Conservation (phyloP, 1,139 yeast species). For the Kodamaea plutei region DNA sequence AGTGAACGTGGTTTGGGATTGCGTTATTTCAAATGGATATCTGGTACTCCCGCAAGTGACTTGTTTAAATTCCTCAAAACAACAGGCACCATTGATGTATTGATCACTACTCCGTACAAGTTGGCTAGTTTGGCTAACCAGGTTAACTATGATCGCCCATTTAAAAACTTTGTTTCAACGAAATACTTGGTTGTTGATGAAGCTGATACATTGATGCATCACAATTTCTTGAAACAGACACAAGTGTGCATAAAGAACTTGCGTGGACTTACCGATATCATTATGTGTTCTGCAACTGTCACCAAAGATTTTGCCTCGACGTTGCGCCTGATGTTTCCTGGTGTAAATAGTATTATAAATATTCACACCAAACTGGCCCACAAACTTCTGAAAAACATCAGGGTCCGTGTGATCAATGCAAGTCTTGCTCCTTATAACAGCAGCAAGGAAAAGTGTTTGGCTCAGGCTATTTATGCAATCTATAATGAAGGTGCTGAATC, state of each 20-base stretch:
- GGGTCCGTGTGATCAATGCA: slow-evolving; percentile 73
- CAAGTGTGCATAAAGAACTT: slow-evolving; percentile 51
- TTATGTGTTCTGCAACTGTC: slow-evolving; percentile 87
- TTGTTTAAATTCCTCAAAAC: slow-evolving; percentile 45
- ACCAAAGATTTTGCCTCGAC: slow-evolving; percentile 73
- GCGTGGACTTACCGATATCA: slow-evolving; percentile 54
- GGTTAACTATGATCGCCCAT: slow-evolving; percentile 44
- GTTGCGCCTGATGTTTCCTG: slow-evolving; percentile 60
- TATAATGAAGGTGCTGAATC: slow-evolving; percentile 78
- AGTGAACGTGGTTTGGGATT: slow-evolving; percentile 33
- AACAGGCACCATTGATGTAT: slow-evolving; percentile 60
- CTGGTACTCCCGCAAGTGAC: slow-evolving; percentile 45
- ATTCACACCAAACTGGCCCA: slow-evolving; percentile 82
- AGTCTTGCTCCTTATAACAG: slow-evolving; percentile 74
- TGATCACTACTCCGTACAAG: slow-evolving; percentile 83
- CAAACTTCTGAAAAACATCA: slow-evolving; percentile 70
- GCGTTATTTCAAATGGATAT: slow-evolving; percentile 56
- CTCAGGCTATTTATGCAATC: slow-evolving; percentile 85
- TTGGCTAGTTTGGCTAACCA: slow-evolving; percentile 45
- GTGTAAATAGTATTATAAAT: slow-evolving; percentile 44
- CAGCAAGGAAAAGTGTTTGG: slow-evolving; percentile 76
- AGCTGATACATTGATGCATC: slow-evolving; percentile 89
- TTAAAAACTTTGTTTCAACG: slow-evolving; percentile 41
- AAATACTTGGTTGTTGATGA: slow-evolving; percentile 81
- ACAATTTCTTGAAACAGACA: slow-evolving; percentile 72